Evolutionary conservation across 495 filamentous ascomycete species (phyloP), one percentile per base, ranked within the genome.

Genomic region (Trichoderma erinaceum): DNA sequence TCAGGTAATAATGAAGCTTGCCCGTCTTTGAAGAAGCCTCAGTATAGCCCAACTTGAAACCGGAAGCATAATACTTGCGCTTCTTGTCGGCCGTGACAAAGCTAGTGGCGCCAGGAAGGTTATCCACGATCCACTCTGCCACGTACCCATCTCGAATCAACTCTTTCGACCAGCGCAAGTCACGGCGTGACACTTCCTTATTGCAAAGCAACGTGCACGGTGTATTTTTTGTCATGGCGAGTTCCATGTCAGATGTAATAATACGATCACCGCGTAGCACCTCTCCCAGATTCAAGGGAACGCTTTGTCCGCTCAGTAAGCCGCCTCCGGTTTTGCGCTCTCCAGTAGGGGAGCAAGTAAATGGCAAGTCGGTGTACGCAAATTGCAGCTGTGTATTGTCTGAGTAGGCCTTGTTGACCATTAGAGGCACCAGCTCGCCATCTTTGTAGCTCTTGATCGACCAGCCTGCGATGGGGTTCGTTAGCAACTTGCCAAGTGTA

Each of bases 391-490:
- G 90, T 0, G 92, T 94, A 70, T 92, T 88, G 79, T 96, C 93
- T 69, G 92, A 96, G 79, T 93, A 96, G 72, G 96, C 89, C 77
- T 97, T 97, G 79, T 97, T 97, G 67, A 95, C 92, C n/a, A 93
- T 86, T 7, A 97, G 83, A 0, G 92, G 92, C 35, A 97, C 92
- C 5, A 88, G 80, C 71, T 97, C 90, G 75, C 86, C 83, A 68
- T 94, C 88, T 65, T 84, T 83, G 75, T 97, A 97, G 73, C 87
- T 91, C 70, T 89, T 91, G 72, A 95, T 87, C 10, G 88, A 90
- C 79, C 87, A 90, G 63, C 89, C 89, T 90, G 69, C 32, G 46
- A 63, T 46, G 63, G 38, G 29, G 68, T 21, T 67, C 61, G 50
- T 66, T 41, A 68, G 67, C 68, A 64, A 44, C 11, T 29, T 44